Evolutionary conservation across 1,139 yeast genomes (phyloP), one percentile per base, ranked within the genome.

Genomic region (Blastobotrys malaysiensis): DNA sequence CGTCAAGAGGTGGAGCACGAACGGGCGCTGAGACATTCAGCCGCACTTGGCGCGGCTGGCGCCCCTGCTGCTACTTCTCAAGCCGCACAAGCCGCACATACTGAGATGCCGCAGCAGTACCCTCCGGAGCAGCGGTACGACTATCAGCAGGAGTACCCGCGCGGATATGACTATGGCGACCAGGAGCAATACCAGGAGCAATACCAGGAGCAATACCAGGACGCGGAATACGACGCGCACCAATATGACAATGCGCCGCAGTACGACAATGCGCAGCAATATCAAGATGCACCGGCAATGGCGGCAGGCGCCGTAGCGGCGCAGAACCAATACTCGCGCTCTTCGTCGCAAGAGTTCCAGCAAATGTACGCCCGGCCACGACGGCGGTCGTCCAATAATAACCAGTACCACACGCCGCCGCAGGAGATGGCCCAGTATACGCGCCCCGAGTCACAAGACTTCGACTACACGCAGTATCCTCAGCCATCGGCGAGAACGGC

Each of bases 361-460:
- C 39, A 31, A 7, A 27, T 53, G 31, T 63, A 63, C 46, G 60
- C 60, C 2, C 63, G 65, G 9, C 62, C 66, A 9, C 53, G 66
- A 46, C 56, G 55, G 26, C 58, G 53, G 22, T 63, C 63, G 64
- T 49, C 56, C 27, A 52, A 48, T 9, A 13, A 13, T 5, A 27
- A 11, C 18, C 45, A 51, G 36, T 21, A 45, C 39, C 39, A 31
- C 7, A 13, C 39, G 16, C 39, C 39, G 16, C 39, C 39, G 4
- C 39, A 31, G 39, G 16, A 31, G 14, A 11, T 16, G 2, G 39
- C 7, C 5, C 39, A 13, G 5, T 31, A 31, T 16, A 31, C 11
- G 7, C 39, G 39, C 6, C 39, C 39, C 5, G 16, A 11, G 16
- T 31, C 39, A 3, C 39, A 31, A 16, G 39, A 31, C 39, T 31